Conservation (phyloP, 192 early-diverging fungal species). For the Fimicolochytrium jonesii region DNA sequence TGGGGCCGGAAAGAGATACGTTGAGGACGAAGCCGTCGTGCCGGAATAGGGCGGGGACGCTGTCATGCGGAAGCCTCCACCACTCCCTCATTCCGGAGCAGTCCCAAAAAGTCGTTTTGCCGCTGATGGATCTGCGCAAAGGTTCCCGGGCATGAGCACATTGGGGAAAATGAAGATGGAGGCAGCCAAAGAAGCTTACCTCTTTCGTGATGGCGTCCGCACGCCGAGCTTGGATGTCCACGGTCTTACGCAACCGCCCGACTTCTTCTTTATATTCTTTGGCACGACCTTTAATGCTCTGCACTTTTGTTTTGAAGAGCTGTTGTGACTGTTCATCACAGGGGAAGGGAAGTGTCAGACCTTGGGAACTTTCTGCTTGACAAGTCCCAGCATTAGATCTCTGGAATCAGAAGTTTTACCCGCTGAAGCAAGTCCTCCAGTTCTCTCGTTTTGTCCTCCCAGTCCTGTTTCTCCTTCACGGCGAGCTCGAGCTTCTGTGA, state of each 20-base stretch:
- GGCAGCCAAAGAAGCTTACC: not conserved
- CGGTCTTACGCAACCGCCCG: slow-evolving; percentile 7
- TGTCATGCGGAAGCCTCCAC: slow-evolving; percentile 8
- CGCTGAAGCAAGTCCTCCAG: slow-evolving; percentile 26
- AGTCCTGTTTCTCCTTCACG: not conserved
- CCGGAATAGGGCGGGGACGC: no score
- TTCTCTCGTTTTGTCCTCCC: slow-evolving; percentile 8
- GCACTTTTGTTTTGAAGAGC: slow-evolving; percentile 22
- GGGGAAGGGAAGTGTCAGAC: not conserved
- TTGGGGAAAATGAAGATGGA: not conserved
- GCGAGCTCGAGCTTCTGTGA: slow-evolving; percentile 18
- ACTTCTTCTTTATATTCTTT: slow-evolving; percentile 29
- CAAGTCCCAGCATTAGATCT: not conserved
- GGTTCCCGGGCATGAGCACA: not conserved
- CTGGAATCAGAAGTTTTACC: not conserved
- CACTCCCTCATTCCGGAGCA: slow-evolving; percentile 21
- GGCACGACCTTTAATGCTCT: slow-evolving; percentile 5
- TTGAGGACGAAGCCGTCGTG: no score
- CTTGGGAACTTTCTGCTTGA: no score
- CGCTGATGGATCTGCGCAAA: slow-evolving; percentile 19
- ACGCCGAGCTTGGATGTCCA: slow-evolving; percentile 3
- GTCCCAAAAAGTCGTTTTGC: slow-evolving; percentile 17
- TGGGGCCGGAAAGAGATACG: no score
- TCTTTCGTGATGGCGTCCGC: slow-evolving; percentile 13
- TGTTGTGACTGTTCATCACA: slow-evolving; percentile 13